Evolutionary conservation across 805 yeast species (phyloP), one percentile per base, ranked within the genome.

Genomic region (Metschnikowia koreensis): DNA sequence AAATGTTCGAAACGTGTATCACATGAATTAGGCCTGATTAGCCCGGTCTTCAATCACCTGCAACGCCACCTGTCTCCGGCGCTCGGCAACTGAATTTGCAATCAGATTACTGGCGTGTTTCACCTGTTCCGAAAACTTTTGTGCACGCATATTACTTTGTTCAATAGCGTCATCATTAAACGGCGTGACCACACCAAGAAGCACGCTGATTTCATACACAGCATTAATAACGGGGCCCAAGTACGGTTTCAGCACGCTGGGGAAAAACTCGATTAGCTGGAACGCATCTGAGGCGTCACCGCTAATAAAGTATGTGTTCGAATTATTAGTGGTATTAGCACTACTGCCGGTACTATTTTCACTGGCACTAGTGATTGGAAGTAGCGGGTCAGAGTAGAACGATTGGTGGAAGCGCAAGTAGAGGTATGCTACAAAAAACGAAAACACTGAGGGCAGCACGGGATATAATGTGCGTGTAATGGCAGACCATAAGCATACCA

Each of bases 251-350:
- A 79, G 36, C 1, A 79, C 64, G 44, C 76, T 82, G 0, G 97
- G 97, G 81, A 92, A 92, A 66, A 92, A 89, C 60, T 86, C 86
- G 33, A 85, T 84, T 55, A 92, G 76, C 50, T 88, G 83, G 73
- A 92, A 92, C 1, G 93, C 87, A 59, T 92, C 97, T 0, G 94
- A 84, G 0, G 97, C 96, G 66, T 91, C 97, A 38, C 97, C 97
- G 28, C 79, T 67, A 10, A 84, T 69, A 26, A 75, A 64, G 17
- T 64, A 47, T 36, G 64, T 56, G 13, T 31, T 31, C 13, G 34
- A 10, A 12, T 12, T 12, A 9, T 31, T 12, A 6, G 12, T 6
- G 4, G 22, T 22, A 22, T 22, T 22, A 22, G 22, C 22, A 22
- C 22, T 22, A 46, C 54, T 53, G 56, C 58, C 37, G n/a, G 37